phyloP scores from a whole-genome alignment of 2,329 filamentous ascomycete species.

The Aspergillaceae sp. region DNA sequence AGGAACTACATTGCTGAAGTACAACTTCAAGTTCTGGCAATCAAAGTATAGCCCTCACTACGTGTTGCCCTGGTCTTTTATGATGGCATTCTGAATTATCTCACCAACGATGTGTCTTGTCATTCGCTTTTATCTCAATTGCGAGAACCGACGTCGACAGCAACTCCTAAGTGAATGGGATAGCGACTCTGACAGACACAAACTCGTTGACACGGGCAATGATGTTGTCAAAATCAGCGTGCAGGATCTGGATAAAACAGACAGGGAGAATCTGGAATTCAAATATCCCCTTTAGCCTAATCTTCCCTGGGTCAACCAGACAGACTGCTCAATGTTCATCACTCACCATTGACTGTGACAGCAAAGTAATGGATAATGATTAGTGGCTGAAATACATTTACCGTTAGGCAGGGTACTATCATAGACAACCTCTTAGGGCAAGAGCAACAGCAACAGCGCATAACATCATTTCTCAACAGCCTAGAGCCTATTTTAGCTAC shows the following conservation, averaged over 20 bases:
- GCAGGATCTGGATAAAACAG: slow-evolving; percentile 1
- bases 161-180: not conserved
- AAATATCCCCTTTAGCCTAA: slow-evolving; percentile 3
- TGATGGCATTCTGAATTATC: slow-evolving; percentile 6
- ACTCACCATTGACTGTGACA: no score
- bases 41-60: slow-evolving; percentile 5
- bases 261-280: slow-evolving; percentile 4
- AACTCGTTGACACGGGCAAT: not conserved
- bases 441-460: no score
- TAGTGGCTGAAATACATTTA: no score
- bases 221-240: not conserved
- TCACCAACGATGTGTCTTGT: slow-evolving; percentile 6
- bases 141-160: slow-evolving; percentile 1
- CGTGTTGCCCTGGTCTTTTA: slow-evolving; percentile 4
- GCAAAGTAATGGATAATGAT: no score
- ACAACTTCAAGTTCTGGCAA: slow-evolving; percentile 4
- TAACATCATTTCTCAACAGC: no score
- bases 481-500: no score
- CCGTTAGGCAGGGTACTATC: no score
- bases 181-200: not conserved
- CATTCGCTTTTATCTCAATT: slow-evolving; percentile 5
- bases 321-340: no score
- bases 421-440: no score
- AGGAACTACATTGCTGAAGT: not conserved
- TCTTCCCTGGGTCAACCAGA: no score